These are phyloP conservation scores for Neurospora sp. DNA, from an alignment of 495 filamentous ascomycete species.

Conservation along the genomic window DNA sequence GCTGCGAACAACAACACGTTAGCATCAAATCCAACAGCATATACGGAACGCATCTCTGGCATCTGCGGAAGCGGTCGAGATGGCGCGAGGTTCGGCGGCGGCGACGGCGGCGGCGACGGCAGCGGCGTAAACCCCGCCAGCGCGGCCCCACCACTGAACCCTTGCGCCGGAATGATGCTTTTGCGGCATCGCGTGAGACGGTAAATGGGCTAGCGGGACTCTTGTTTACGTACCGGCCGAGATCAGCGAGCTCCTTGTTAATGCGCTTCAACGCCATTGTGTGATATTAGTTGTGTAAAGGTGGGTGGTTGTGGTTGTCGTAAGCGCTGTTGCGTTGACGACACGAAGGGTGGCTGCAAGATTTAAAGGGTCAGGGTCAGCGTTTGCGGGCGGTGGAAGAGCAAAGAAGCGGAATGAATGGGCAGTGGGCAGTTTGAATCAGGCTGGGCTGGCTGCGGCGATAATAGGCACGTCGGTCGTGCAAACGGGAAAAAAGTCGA, in stretches of 20 bases:
- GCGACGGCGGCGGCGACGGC: not conserved
- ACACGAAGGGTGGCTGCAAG: constrained; percentile 8
- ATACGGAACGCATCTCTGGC: not conserved
- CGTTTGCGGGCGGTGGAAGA: constrained; percentile 14
- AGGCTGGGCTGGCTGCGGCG: not conserved
- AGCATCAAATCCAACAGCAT: constrained; percentile 20
- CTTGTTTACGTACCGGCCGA: constrained; percentile 75
- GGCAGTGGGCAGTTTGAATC: not conserved
- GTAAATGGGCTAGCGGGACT: constrained; percentile 4
- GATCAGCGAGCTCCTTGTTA: constrained; percentile 99
- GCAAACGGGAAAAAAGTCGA: not conserved
- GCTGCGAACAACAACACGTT: constrained; percentile 42
- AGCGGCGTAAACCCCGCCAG: constrained; percentile 10
- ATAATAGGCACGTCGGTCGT: not conserved
- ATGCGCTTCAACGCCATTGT: constrained; percentile 98
- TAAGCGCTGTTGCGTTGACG: constrained; percentile 3
- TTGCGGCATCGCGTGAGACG: not conserved
- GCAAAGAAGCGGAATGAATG: constrained; percentile 19
- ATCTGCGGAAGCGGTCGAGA: not conserved
- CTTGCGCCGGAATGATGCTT: constrained; percentile 11
- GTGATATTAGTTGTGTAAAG: constrained; percentile 26
- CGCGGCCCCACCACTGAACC: constrained; percentile 14
- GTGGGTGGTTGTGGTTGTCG: constrained; percentile 10
- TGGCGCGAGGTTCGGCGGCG: not conserved
- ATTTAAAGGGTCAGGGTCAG: constrained; percentile 21